Conservation (phyloP, 371 early-diverging fungal species). For the Mortierella sp. region DNA sequence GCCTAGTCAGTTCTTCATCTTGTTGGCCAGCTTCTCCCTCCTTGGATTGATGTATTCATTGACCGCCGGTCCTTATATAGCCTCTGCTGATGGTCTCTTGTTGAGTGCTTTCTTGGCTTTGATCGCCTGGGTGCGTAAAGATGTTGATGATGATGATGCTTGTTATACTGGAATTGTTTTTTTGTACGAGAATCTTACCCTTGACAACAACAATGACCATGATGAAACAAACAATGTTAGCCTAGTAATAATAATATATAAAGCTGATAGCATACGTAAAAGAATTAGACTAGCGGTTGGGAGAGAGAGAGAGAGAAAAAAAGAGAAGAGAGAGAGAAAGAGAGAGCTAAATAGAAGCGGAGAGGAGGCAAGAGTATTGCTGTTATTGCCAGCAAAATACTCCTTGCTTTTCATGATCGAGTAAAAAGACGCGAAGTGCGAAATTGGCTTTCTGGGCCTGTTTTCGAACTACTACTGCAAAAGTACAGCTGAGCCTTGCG, state of each 20-base stretch:
- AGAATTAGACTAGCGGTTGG: neutral
- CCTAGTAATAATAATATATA: neutral
- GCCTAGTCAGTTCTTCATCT: conserved; percentile 37
- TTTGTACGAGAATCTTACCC: neutral
- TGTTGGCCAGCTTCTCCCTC: conserved; percentile 8
- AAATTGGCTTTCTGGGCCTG: no score
- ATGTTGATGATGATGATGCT: neutral
- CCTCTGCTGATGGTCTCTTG: conserved; percentile 31
- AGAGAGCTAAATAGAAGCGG: neutral
- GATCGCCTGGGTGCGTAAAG: conserved; percentile 25
- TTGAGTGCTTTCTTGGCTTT: conserved; percentile 18
- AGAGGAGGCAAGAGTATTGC: neutral
- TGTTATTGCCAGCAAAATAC: neutral
- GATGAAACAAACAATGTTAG: neutral
- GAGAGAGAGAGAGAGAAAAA: neutral
- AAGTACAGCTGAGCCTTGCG: neutral
- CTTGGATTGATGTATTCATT: conserved; percentile 24
- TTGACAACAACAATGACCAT: neutral
- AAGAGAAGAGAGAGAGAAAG: neutral
- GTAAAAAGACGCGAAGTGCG: no score
- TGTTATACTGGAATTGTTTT: neutral
- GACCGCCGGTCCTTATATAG: conserved; percentile 26
- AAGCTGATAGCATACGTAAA: neutral
- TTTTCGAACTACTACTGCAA: neutral
- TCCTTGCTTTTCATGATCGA: neutral